Base-by-base conservation (phyloP, 2,329 filamentous ascomycete genomes). In the Aspergillus carbonarius region DNA sequence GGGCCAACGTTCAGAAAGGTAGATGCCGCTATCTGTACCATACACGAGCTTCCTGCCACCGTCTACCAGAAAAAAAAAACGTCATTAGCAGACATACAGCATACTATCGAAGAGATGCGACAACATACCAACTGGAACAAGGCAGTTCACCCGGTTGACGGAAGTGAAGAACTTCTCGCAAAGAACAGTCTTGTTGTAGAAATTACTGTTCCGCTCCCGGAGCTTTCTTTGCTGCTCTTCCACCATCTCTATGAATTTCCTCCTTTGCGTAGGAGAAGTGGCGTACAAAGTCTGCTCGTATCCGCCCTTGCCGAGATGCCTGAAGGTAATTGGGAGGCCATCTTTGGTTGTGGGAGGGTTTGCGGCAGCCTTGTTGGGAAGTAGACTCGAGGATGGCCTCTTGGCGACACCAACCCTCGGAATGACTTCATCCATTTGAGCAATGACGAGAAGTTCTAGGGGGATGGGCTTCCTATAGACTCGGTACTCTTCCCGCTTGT, bases 191-290 rank as follows among this genome's bases (percentile, higher is more conserved):
- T 88, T 87, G 35, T 84, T 87, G 70, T 87, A 89, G 70, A 89
- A 88, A 67, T 88, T 88, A 76, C 86, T 88, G 59, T 79, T 80
- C 47, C 86, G 79, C 66, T 93, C 89, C 64, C 92, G 86, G 58
- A 99, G 82, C 62, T 90, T 90, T 68, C 91, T 87, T 75, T 99
- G 96, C 65, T 96, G 92, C 51, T 87, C 84, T 70, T 96, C 92
- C 68, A 99, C 97, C 70, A 91, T 88, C 77, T 99, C 93, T 72
- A 99, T 92, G 89, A 95, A 99, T 77, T 98, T 99, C 74, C 93
- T 91, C 59, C 95, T 85, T 25, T 92, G 91, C 8, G 91, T 89
- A 66, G 91, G 88, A 59, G 91, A 96, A 9, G 89, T 87, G 48
- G 92, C 93, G 75, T 89, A 98, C 4, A 99, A 82, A 3, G 93